Conservation (phyloP, 176 grass and related monocot genomes). For the Rhynchospora breviuscula region DNA sequence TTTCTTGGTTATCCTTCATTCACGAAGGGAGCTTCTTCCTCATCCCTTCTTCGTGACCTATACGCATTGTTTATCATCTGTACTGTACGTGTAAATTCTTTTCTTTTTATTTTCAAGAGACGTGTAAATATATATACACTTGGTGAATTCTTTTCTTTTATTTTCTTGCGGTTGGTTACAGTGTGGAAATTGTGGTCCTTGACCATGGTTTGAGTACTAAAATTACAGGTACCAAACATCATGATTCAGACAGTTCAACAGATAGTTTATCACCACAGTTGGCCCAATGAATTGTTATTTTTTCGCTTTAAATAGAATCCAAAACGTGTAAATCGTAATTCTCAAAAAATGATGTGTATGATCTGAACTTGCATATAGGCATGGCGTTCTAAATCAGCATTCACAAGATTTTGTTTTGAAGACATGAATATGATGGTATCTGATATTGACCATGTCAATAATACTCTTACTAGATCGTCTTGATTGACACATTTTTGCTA, state of each 20-base stretch:
- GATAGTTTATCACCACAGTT: not conserved
- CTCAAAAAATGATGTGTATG: not conserved
- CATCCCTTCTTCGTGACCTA: too few relatives aligned
- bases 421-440: not conserved
- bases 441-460: too few relatives aligned
- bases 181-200: not conserved
- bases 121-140: too few relatives aligned
- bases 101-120: too few relatives aligned
- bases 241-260: slow-evolving; percentile 3
- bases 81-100: too few relatives aligned
- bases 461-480: too few relatives aligned
- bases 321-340: not conserved
- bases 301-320: not conserved
- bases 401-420: not conserved
- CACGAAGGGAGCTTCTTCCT: too few relatives aligned
- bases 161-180: not conserved
- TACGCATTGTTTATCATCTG: too few relatives aligned
- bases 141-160: not conserved
- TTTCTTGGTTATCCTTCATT: too few relatives aligned
- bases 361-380: not conserved
- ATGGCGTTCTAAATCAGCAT: not conserved
- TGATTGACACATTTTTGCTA: too few relatives aligned
- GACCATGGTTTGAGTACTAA: not conserved
- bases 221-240: not conserved
- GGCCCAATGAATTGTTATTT: not conserved